Conservation (phyloP, 2,329 filamentous ascomycete genomes). For the Zasmidium angulare region DNA sequence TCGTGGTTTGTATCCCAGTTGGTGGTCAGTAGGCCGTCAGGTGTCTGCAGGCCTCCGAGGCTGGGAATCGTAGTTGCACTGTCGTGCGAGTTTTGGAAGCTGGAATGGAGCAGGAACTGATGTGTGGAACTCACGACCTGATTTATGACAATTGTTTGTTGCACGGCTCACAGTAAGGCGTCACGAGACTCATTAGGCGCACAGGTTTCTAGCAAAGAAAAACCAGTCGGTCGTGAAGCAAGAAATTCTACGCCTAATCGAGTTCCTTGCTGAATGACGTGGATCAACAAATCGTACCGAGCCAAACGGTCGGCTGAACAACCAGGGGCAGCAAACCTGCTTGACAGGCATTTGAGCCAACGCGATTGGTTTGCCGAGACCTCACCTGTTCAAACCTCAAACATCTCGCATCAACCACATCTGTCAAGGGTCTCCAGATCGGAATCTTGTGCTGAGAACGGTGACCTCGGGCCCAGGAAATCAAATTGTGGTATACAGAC, state of each 20-base stretch:
- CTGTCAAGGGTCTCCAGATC: background rate
- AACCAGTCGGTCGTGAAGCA: background rate
- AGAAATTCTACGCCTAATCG: background rate
- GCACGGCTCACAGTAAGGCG: background rate
- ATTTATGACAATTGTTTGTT: background rate
- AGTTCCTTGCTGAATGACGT: background rate
- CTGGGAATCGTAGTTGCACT: no score
- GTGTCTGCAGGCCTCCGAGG: background rate
- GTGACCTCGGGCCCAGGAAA: background rate
- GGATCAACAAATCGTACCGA: background rate
- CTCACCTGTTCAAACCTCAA: background rate
- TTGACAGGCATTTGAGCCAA: background rate
- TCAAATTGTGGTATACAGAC: background rate
- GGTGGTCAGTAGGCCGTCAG: background rate
- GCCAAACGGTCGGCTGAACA: background rate
- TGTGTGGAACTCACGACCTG: background rate
- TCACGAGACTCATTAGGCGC: background rate
- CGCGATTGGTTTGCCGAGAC: background rate
- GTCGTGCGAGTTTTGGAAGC: no score
- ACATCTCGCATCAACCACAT: background rate
- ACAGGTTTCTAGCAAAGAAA: background rate
- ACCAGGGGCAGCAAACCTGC: background rate
- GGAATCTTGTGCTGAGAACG: background rate
- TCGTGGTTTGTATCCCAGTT: background rate
- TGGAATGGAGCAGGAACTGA: background rate